Evolutionary conservation across 163 green algal species (phyloP), one percentile per base, ranked within the genome.

Genomic region (Chlamydomonas reinhardtii): DNA sequence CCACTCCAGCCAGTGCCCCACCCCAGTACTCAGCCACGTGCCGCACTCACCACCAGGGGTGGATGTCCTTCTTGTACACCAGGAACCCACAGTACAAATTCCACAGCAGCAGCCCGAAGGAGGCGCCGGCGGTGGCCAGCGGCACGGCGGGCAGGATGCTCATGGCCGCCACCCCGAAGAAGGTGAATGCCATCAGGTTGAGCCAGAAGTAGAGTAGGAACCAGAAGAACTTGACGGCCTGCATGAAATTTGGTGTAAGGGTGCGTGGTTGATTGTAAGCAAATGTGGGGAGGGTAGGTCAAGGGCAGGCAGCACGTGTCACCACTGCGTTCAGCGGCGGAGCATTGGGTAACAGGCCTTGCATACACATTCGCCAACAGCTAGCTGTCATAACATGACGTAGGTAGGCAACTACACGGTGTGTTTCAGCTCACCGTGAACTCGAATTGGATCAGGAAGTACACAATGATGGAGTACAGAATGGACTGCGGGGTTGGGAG

Each of bases 391-490:
- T n/a, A n/a, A n/a, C n/a, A n/a, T n/a, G n/a, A n/a, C n/a, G n/a
- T n/a, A n/a, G n/a, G n/a, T n/a, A n/a, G n/a, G n/a, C n/a, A n/a
- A n/a, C n/a, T n/a, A n/a, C n/a, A n/a, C n/a, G n/a, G n/a, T n/a
- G n/a, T n/a, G n/a, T n/a, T n/a, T n/a, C n/a, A n/a, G n/a, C n/a
- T 56, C 9, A 56, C 48, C 48, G 48, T 56, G 31, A 78, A 54
- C 31, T 88, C 73, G 82, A 92, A 92, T 22, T 70, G 84, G 66
- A 94, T 90, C 48, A 91, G 86, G 83, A 90, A 96, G 73, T 96
- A 96, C n/a, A 83, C 72, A 62, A 96, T 93, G 75, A 64, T 64
- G 16, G 92, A 80, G 84, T 95, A 95, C 2, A 97, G n/a, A 35
- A 92, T 76, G 29, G 15, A 29, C 86, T 96, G 61, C 19, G 2